Base-by-base conservation (phyloP, 768 basidiomycete genomes). In the Lepiota venenata region DNA sequence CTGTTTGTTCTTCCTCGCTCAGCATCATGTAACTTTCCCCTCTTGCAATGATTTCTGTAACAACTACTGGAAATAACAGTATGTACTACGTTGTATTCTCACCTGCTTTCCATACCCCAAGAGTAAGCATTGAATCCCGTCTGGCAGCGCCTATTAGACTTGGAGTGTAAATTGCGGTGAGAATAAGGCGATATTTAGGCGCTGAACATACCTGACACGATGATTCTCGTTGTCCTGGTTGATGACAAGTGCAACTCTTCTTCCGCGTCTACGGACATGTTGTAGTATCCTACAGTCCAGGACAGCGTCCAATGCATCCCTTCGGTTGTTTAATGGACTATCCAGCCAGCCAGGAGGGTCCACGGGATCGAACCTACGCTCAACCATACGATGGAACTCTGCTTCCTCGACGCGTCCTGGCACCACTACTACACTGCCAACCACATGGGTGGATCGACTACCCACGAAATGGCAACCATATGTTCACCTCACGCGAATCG, bases 401-500 rank as follows among this genome's bases (percentile, higher is more conserved):
- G 47, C 39, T 29, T 37, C 29, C n/a, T 22, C 50, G 38, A 55
- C 22, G 25, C 49, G 57, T 43, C 56, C 6, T 14, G 56, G 11
- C 16, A 18, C 46, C 43, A 37, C 32, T 56, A 38, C 50, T 39
- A 10, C 35, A 21, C 21, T 36, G 16, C 25, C 53, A 56, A 50
- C 68, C 59, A 64, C 84, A 70, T 93, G 88, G 88, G 76, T 88
- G 21, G 87, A 88, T 60, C 74, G 72, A 48, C 66, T 89, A 32
- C 89, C 88, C 14, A 60, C 68, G 4, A 74, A 71, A 67, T 58
- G 81, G 29, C 79, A 74, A 45, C 95, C 97, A 4, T 99, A 98
- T 68, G 63, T 94, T 2, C 85, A 88, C 64, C 75, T 99, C 21
- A 89, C 88, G 42, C 82, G 97, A 52, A 78, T 96, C 37, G 95